Evolutionary conservation across 768 basidiomycete species (phyloP).

Genomic region (Suillus subaureus): DNA sequence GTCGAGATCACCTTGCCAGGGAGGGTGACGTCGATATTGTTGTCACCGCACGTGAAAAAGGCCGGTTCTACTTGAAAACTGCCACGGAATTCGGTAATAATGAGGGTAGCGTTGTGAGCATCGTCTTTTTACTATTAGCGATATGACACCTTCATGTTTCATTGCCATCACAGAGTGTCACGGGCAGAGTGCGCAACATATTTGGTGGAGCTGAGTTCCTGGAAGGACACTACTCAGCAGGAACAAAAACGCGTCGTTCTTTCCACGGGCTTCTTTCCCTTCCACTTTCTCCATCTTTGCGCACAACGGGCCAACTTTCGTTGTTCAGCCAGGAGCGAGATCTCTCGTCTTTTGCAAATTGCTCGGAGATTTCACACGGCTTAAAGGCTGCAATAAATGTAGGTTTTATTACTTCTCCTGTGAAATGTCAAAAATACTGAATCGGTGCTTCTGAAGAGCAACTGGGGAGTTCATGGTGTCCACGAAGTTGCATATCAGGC

Average conservation of each 20-base stretch:
- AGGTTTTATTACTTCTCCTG: slow-evolving; percentile 53
- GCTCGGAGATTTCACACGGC: slow-evolving; percentile 65
- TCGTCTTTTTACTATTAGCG: neutral
- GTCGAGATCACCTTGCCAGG: slow-evolving; percentile 53
- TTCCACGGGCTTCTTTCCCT: slow-evolving; percentile 71
- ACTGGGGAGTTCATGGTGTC: slow-evolving; percentile 40
- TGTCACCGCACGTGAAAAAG: slow-evolving; percentile 74
- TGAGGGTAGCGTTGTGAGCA: slow-evolving; percentile 88
- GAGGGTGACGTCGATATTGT: slow-evolving; percentile 77
- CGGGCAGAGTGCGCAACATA: slow-evolving; percentile 80
- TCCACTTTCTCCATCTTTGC: slow-evolving; percentile 63
- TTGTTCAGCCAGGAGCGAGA: slow-evolving; percentile 80
- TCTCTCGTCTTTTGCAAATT: slow-evolving; percentile 76
- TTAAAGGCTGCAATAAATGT: slow-evolving; percentile 73
- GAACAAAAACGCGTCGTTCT: slow-evolving; percentile 84
- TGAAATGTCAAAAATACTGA: neutral
- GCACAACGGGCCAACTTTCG: slow-evolving; percentile 69
- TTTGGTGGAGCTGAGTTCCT: slow-evolving; percentile 92
- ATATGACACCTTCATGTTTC: neutral
- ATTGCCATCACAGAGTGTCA: slow-evolving; percentile 57
- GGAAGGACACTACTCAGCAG: slow-evolving; percentile 79
- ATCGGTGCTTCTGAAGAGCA: slow-evolving; percentile 33
- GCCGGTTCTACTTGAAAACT: slow-evolving; percentile 76
- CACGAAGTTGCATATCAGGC: slow-evolving; percentile 90
- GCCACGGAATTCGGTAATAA: slow-evolving; percentile 92